Conservation (phyloP, 2,329 filamentous ascomycete species). For the Pleochaeta shiraiana region DNA sequence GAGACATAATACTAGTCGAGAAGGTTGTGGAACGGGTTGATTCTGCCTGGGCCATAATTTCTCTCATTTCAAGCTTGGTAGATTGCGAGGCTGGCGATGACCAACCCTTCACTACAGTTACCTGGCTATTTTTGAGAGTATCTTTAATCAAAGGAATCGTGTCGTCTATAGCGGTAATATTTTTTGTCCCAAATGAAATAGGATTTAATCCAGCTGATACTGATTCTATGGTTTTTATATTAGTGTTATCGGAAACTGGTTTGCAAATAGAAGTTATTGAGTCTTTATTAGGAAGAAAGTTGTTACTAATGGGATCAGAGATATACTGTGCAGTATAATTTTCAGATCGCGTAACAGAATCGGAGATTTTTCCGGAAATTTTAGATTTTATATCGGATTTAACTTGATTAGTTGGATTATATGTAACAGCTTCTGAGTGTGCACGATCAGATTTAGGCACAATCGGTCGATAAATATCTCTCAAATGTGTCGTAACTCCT, state of each 20-base stretch:
- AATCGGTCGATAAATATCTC: conserved; percentile 37
- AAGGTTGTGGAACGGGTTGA: conserved; percentile 27
- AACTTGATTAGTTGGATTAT: conserved; percentile 19
- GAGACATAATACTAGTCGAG: conserved; percentile 30
- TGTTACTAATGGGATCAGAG: no score
- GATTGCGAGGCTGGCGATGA: conserved; percentile 15
- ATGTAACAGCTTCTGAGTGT: conserved; percentile 38
- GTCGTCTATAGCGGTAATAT: not conserved
- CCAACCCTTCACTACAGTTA: conserved; percentile 14
- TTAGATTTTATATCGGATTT: conserved; percentile 27
- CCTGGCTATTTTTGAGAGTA: not conserved
- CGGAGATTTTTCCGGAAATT: conserved; percentile 27
- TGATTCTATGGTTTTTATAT: not conserved
- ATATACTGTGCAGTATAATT: not conserved
- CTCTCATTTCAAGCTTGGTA: conserved; percentile 33
- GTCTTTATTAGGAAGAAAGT: not conserved
- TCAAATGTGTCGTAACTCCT: conserved; percentile 39
- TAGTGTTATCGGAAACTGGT: not conserved
- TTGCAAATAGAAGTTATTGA: not conserved
- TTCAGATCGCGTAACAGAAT: conserved; percentile 9
- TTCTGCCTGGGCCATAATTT: conserved; percentile 61
- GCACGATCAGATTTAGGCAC: conserved; percentile 38
- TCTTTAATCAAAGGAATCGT: conserved; percentile 4
- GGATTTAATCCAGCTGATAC: not conserved
- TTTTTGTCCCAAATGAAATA: not conserved